Percentiles rank a stretch among this genome's conserved stretches.
These are phyloP conservation scores for Spergularia marina DNA, from an alignment of 148 eudicot species.

Conservation along the genomic window DNA sequence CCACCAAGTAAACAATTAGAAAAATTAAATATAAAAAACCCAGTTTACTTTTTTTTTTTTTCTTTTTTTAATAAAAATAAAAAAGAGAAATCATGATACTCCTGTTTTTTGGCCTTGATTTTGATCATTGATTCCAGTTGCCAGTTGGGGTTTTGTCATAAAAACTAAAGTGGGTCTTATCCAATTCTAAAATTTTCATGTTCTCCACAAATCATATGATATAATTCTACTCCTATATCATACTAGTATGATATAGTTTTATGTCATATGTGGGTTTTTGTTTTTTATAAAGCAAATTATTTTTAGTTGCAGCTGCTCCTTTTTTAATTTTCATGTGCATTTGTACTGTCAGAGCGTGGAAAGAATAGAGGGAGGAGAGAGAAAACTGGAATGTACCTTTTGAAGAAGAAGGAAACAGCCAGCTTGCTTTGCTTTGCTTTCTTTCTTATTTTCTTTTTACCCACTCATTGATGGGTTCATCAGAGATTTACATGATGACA, in stretches of 20 bases:
- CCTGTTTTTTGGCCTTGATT: conserved; percentile 24
- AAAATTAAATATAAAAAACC: conserved; percentile 4
- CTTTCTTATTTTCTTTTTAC: background rate
- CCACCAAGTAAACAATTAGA: conserved; percentile 21
- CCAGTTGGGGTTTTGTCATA: conserved; percentile 40
- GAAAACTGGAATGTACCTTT: conserved; percentile 21
- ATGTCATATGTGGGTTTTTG: background rate
- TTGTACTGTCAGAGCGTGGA: conserved; percentile 22
- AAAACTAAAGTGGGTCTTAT: conserved; percentile 48
- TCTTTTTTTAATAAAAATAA: background rate
- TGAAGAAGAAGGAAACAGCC: conserved; percentile 22
- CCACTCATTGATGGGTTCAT: conserved; percentile 33
- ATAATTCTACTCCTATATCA: background rate
- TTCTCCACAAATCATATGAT: background rate
- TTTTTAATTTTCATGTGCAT: conserved; percentile 27
- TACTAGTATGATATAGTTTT: background rate
- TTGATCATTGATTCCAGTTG: conserved; percentile 73
- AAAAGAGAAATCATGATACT: background rate
- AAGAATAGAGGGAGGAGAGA: conserved; percentile 1
- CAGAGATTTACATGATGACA: conserved; percentile 30
- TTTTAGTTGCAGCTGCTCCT: conserved; percentile 6
- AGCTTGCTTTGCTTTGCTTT: conserved; percentile 20
- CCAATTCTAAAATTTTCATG: conserved; percentile 19
- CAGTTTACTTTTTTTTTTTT: background rate
- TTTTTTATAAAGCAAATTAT: conserved; percentile 5